Percentiles rank a stretch among this genome's conserved stretches.
Conservation (phyloP, 441 rosid species). For the Croton setiger region DNA sequence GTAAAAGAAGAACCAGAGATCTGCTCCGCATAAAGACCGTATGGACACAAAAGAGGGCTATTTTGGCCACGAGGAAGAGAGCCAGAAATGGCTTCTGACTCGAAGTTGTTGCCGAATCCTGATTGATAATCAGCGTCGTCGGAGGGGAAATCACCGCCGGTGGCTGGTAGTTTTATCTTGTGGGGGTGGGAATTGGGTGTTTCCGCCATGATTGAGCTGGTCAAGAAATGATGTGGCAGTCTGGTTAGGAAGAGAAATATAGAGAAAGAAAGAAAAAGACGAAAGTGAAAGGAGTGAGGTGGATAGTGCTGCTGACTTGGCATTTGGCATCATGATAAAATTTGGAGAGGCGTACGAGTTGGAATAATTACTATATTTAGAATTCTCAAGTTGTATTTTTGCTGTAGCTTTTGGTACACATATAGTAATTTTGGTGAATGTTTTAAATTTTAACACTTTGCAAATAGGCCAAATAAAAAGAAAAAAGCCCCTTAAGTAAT, state of each 20-base stretch:
- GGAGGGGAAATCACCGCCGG: constrained; percentile 24
- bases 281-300: no score
- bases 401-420: no score
- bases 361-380: no score
- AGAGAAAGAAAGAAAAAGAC: no score
- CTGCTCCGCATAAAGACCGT: constrained; percentile 96
- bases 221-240: not conserved
- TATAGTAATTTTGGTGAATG: no score
- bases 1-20: constrained; percentile 96
- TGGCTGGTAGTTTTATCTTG: not conserved
- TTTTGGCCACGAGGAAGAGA: constrained; percentile 80
- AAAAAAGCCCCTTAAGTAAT: no score
- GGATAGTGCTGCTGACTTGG: no score
- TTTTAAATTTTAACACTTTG: no score
- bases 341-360: no score
- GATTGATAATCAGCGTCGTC: constrained; percentile 45
- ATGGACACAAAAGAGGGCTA: constrained; percentile 82
- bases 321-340: no score
- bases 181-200: not conserved
- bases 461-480: no score
- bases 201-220: not conserved
- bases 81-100: constrained; percentile 75
- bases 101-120: constrained; percentile 72
- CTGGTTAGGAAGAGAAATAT: not conserved
- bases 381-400: no score